These are phyloP conservation scores for Venturia effusa DNA, from an alignment of 2,329 filamentous ascomycete genomes.

Conservation along the genomic window DNA sequence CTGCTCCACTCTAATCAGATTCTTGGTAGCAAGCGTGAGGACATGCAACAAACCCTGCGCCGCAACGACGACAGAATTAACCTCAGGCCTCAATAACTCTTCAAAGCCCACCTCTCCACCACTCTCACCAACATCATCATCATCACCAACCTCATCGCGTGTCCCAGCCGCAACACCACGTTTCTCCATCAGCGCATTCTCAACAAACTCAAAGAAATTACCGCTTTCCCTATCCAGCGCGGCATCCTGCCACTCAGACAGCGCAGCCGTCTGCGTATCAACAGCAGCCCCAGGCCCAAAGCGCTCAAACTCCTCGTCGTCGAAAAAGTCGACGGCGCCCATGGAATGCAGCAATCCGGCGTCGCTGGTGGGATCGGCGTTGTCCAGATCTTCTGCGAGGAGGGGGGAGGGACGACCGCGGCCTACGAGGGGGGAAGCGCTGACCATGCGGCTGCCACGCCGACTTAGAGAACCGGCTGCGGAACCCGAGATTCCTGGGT, in stretches of 20 bases:
- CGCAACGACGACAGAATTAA: conserved; percentile 51
- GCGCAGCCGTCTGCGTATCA: conserved; percentile 38
- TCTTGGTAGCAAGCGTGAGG: conserved; percentile 14
- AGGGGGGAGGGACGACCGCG: conserved; percentile 28
- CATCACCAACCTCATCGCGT: conserved; percentile 1
- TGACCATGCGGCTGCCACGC: conserved; percentile 42
- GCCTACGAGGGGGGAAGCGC: conserved; percentile 50
- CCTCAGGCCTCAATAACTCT: conserved; percentile 50
- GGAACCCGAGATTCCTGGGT: conserved; percentile 25
- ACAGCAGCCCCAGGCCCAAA: conserved; percentile 31
- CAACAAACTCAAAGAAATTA: conserved; percentile 54
- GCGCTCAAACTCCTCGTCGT: conserved; percentile 21
- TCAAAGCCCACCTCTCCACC: conserved; percentile 52
- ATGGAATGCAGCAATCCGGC: neutral
- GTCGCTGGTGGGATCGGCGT: neutral
- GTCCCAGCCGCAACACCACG: conserved; percentile 7
- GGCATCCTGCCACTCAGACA: conserved; percentile 39
- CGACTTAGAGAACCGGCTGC: conserved; percentile 25
- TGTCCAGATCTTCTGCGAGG: conserved; percentile 19
- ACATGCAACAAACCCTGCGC: conserved; percentile 36
- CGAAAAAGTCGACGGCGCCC: conserved; percentile 10
- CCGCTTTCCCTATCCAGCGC: conserved; percentile 47
- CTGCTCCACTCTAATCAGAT: neutral
- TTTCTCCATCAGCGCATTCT: conserved; percentile 32
- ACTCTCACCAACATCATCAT: conserved; percentile 15